Conservation (phyloP, 345 rosid genomes). For the Limnanthes douglasii region DNA sequence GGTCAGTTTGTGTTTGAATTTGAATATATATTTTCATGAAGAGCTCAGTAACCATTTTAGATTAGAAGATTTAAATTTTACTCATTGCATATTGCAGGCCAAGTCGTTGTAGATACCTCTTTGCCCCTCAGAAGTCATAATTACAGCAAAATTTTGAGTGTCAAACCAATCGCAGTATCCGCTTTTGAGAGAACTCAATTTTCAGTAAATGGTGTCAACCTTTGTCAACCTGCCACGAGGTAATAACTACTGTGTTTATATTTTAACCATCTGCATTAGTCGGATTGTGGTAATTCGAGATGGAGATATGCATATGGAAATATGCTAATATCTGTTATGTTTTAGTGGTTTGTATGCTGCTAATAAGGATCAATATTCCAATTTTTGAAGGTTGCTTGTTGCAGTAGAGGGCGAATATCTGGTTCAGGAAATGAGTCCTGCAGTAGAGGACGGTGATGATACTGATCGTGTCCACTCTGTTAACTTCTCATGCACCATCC, state of each 20-base stretch:
- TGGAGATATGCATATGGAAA: slow-evolving; percentile 2
- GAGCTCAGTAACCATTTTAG: too few species aligned
- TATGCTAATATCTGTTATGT: background rate
- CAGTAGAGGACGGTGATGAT: slow-evolving; percentile 26
- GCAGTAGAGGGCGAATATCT: slow-evolving; percentile 84
- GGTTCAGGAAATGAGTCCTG: slow-evolving; percentile 41
- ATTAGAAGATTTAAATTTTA: too few species aligned
- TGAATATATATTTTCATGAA: slow-evolving; percentile 2
- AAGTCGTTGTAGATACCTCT: slow-evolving; percentile 56
- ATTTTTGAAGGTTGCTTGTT: slow-evolving; percentile 59
- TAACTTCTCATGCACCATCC: slow-evolving; percentile 54
- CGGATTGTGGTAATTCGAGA: slow-evolving; percentile 1
- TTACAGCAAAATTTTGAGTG: slow-evolving; percentile 41
- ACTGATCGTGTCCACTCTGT: slow-evolving; percentile 42
- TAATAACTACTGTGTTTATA: too few species aligned
- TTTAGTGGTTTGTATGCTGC: background rate
- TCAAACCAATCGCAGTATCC: slow-evolving; percentile 71
- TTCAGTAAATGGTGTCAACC: slow-evolving; percentile 66
- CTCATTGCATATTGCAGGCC: slow-evolving; percentile 38
- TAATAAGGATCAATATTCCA: background rate
- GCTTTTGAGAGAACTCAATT: slow-evolving; percentile 44
- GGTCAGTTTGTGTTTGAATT: slow-evolving; percentile 30
- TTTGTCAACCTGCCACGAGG: slow-evolving; percentile 62
- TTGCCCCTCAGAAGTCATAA: slow-evolving; percentile 44
- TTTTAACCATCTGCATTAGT: background rate